phyloP scores from a whole-genome alignment of 805 yeast genomes.

The Ogataea pini region DNA sequence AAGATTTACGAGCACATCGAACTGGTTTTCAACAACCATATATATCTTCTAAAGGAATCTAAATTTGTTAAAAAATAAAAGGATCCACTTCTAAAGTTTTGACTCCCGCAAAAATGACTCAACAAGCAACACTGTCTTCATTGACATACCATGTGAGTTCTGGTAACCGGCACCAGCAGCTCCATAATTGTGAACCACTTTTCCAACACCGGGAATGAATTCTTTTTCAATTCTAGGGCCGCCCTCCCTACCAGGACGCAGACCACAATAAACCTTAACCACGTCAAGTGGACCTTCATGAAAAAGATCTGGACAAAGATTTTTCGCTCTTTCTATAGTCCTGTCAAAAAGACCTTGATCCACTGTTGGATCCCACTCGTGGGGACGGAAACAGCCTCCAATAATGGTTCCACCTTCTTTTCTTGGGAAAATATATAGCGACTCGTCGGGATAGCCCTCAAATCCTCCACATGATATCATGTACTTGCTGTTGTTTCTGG shows the following conservation, averaged over 20 bases:
- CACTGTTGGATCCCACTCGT: constrained; percentile 26
- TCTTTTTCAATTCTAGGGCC: constrained; percentile 57
- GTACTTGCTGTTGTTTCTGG: constrained; percentile 41
- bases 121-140: constrained; percentile 36
- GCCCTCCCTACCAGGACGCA: constrained; percentile 64
- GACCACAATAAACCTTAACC: constrained; percentile 56
- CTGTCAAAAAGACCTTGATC: constrained; percentile 50
- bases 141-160: constrained; percentile 24
- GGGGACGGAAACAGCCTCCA: constrained; percentile 49
- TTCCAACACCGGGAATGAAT: constrained; percentile 19
- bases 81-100: constrained; percentile 11
- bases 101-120: constrained; percentile 25
- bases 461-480: constrained; percentile 32
- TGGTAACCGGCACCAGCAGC: constrained; percentile 81
- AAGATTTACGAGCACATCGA: no score
- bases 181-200: constrained; percentile 63
- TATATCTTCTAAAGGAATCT: no score
- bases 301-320: constrained; percentile 41
- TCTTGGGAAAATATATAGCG: constrained; percentile 64
- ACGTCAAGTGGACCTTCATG: constrained; percentile 45
- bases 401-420: constrained; percentile 72
- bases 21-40: no score
- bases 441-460: constrained; percentile 42
- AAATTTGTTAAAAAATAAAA: no score
- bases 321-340: constrained; percentile 46